Base-by-base conservation (phyloP, 345 rosid species). In the Corymbia maculata region DNA sequence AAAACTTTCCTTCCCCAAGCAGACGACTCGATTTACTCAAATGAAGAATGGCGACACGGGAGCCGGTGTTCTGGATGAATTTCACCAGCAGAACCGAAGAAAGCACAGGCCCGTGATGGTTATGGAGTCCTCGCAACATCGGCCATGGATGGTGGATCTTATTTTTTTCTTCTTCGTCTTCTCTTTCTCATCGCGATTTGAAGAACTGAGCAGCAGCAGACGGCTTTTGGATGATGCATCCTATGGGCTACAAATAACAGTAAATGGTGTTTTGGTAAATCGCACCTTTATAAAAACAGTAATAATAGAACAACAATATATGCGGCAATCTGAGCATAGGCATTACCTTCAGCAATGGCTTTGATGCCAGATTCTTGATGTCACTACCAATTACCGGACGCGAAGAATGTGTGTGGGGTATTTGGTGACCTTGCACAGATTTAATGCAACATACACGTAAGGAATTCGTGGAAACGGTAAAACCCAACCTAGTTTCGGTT, bases 1-100 rank as follows among this genome's bases (percentile, higher is more conserved):
- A 36, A 52, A 52, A 5, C 4, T 52, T 52, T 17, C 22, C 24
- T 36, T 36, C 42, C 4, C 42, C 42, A 36, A 36, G 42, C 42
- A 36, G 13, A 22, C n/a, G 1, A 57, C 64, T 57, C 0, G 64
- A 57, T 57, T 0, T 22, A 57, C n/a, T 57, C 13, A 2, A 0
- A 22, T 57, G n/a, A 2, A 57, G 28, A 57, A 57, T 22, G 64
- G 64, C 64, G 9, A 57, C 64, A 57, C n/a, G 4, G n/a, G 22
- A 57, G 26, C 28, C n/a, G n/a, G 64, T 4, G 64, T 57, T 21
- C n/a, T 3, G 36, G 70, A 13, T 2, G 17, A 26, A 64, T 13
- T 13, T 64, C 8, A 6, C 75, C 75, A 28, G 17, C 36, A 64
- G 17, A 13, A 26, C 4, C 0, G 61, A 55, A 11, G 61, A 22